Conservation (phyloP, 805 yeast species). For the Myxozyma neglecta region DNA sequence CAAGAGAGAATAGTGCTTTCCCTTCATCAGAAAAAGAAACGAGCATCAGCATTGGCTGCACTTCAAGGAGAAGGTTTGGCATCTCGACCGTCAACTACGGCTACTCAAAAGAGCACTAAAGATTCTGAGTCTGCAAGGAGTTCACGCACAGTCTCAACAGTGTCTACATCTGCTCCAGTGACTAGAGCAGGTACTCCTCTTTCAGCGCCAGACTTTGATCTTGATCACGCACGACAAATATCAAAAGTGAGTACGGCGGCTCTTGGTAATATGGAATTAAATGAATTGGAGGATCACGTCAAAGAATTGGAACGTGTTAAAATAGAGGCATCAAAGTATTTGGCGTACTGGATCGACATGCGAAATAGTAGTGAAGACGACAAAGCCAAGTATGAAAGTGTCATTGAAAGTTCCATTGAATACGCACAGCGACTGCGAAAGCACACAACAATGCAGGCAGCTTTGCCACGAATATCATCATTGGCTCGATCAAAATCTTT, state of each 20-base stretch:
- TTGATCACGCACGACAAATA: constrained; percentile 35
- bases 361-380: constrained; percentile 56
- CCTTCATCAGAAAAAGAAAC: neutral
- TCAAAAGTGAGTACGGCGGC: constrained; percentile 43
- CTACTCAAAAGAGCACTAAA: neutral
- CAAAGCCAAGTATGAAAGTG: constrained; percentile 75
- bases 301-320: constrained; percentile 41
- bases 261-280: constrained; percentile 40
- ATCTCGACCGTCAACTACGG: neutral
- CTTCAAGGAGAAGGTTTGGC: neutral
- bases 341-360: constrained; percentile 55
- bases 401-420: constrained; percentile 86
- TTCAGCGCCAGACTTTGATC: constrained; percentile 23
- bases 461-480: constrained; percentile 21
- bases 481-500: constrained; percentile 15
- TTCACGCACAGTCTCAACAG: neutral
- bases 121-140: neutral
- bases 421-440: constrained; percentile 76
- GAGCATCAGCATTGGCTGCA: neutral
- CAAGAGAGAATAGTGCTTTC: constrained; percentile 13
- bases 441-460: constrained; percentile 40
- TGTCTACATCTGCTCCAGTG: constrained; percentile 12
- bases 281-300: constrained; percentile 45
- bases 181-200: constrained; percentile 11
- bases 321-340: constrained; percentile 42